Evolutionary conservation across 306 rosid genomes (phyloP), one percentile per base, ranked within the genome.

Genomic region (Glycine tomentella): DNA sequence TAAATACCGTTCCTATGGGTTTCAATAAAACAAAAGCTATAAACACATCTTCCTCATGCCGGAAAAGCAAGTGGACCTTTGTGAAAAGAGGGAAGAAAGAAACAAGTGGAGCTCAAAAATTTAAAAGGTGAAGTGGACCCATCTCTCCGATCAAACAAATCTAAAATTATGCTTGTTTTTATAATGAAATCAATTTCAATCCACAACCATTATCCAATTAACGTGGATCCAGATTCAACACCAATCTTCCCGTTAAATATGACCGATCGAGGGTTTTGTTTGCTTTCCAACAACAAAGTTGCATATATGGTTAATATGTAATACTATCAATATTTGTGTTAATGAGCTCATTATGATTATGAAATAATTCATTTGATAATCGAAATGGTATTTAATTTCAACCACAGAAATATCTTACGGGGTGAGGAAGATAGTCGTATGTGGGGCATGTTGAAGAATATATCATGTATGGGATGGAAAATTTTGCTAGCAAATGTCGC

Each of bases 51-150:
- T 53, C 46, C 61, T 77, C 80, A 72, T 76, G 73, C 83, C 48
- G 64, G 46, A 44, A 85, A 81, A 76, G 72, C 74, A 80, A 75
- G 79, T 55, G 65, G 78, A 76, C 80, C 85, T 70, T 72, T 80
- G 79, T 51, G 38, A 80, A 79, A 80, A 80, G 74, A 52, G 64
- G 7, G 34, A 40, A 80, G 58, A 56, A 56, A 44, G 4, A 80
- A 75, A 69, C 75, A 80, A 80, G 82, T 65, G 69, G 85, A 72
- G 62, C 80, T 77, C 72, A 72, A 81, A 65, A 1, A 56, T 81
- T 66, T 56, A 7, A 81, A 69, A 76, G 75, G 9, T 40, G 25
- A 72, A 61, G 83, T 76, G 81, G 82, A 58, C 62, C 82, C 84
- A 59, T 61, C 57, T 76, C 46, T 34, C 46, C 65, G 14, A 11